phyloP scores from a whole-genome alignment of 805 yeast genomes.

The Yarrowia osloensis region DNA sequence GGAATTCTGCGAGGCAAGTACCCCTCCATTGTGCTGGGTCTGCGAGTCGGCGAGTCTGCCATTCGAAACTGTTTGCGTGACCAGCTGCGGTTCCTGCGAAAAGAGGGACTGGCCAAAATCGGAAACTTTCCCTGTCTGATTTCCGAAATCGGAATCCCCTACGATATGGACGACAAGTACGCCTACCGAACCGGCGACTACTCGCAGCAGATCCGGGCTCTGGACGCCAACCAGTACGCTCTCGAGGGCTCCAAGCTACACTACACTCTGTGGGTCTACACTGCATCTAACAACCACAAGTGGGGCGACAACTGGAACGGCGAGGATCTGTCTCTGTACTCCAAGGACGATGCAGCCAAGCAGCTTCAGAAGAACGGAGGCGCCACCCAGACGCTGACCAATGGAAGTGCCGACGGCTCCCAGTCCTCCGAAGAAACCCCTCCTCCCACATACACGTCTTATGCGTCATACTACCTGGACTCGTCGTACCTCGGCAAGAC shows the following conservation, averaged over 20 bases:
- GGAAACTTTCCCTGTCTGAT: conserved; percentile 78
- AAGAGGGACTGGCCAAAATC: conserved; percentile 61
- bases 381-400: neutral
- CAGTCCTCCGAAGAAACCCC: conserved; percentile 11
- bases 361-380: conserved; percentile 10
- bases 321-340: conserved; percentile 90
- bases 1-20: conserved; percentile 84
- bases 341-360: conserved; percentile 42
- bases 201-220: conserved; percentile 72
- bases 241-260: conserved; percentile 71
- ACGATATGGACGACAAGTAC: conserved; percentile 82
- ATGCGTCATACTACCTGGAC: conserved; percentile 6
- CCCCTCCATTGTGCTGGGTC: conserved; percentile 71
- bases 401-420: neutral
- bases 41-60: conserved; percentile 66
- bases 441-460: conserved; percentile 2
- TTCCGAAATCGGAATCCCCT: conserved; percentile 97
- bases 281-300: conserved; percentile 67
- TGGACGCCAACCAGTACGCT: conserved; percentile 80
- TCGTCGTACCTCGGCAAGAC: conserved; percentile 14
- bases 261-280: conserved; percentile 86
- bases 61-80: conserved; percentile 70
- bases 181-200: conserved; percentile 71
- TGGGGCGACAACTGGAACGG: conserved; percentile 94
- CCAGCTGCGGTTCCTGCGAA: conserved; percentile 67